Base-by-base conservation (phyloP, 306 rosid species). In the Sphenostylis stenocarpa region DNA sequence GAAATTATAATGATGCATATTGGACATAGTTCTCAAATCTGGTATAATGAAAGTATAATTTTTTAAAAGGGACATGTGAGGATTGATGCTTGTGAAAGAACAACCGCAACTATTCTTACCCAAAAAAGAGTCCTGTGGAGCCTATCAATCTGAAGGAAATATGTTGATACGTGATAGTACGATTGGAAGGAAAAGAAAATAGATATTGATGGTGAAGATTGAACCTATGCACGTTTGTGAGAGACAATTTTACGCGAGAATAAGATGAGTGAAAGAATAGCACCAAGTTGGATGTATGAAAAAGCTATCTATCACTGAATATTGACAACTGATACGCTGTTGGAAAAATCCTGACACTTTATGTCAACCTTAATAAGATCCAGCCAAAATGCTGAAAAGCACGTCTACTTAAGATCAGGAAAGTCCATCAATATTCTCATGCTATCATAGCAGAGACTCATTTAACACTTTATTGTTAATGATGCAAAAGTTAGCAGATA, bases 341-440 rank as follows among this genome's bases (percentile, higher is more conserved):
- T 55, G 71, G 47, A 52, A 58, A 68, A 63, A 39, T 62, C 57
- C 67, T 67, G 33, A 60, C 77, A 75, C 80, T 75, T 69, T 34
- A 66, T 74, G 58, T 67, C 60, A 76, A 24, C 81, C 76, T 41
- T 58, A 66, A 57, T 67, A 64, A 75, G 72, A 76, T 80, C 77
- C 69, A 77, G 53, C 79, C 82, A 84, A 41, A 71, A 41, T 84
- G 87, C 51, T 62, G 26, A 70, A 74, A 78, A 68, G 7, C 77
- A 73, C 19, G 29, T 31, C 29, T 6, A 26, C 15, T 52, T 39
- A 67, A 73, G 61, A 67, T 58, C 28, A 33, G 70, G 58, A 31
- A 49, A 16, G 5, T 53, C 55, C 66, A 38, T 70, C 73, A 80
- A 55, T 80, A 36, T 63, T 79, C 81, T 23, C 72, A 61, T 43